Evolutionary conservation across 176 grass and related monocot genomes (phyloP), one percentile per base, ranked within the genome.

Genomic region (Poa pratensis): DNA sequence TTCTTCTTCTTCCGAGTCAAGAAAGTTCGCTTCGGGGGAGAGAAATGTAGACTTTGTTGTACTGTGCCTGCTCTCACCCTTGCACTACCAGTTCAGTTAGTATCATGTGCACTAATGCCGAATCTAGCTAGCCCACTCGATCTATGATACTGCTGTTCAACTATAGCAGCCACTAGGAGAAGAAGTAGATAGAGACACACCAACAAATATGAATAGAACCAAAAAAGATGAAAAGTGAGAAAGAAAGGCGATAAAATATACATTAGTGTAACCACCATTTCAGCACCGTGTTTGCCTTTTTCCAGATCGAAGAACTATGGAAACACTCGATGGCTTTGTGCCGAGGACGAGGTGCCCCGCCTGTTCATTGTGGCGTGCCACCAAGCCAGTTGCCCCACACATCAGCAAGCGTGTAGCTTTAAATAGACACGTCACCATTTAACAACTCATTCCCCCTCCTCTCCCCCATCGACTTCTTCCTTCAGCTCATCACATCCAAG

Each of bases 351-450:
- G 72, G 63, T 50, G 10, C 28, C 5, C 2, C 0, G 66, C 4
- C 66, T 63, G 40, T 35, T 32, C 78, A 16, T 81, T 60, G 6
- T 66, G 85, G 73, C 78, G 78, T 87, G 60, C 79, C 54, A 58
- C 79, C 54, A 58, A 19, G 35, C 39, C 71, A 24, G 60, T 81
- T 82, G 58, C 23, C 39, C 78, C 78, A 57, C 77, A 45, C 58
- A 80, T 79, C 5, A 64, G 35, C 16, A 49, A 45, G 42, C 71
- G 39, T 26, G 37, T 51, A 39, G 35, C 37, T 77, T 87, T 82
- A 83, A 83, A 70, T 88, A 77, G 62, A 82, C 59, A 76, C 79
- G 79, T 82, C 86, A 70, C 18, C 5, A 26, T 79, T 69, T 71
- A 39, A 66, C 79, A 76, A 68, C 51, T 68, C 83, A 16, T 50